phyloP scores from a whole-genome alignment of 2,329 filamentous ascomycete species.

The Hymenoscyphus scutula region DNA sequence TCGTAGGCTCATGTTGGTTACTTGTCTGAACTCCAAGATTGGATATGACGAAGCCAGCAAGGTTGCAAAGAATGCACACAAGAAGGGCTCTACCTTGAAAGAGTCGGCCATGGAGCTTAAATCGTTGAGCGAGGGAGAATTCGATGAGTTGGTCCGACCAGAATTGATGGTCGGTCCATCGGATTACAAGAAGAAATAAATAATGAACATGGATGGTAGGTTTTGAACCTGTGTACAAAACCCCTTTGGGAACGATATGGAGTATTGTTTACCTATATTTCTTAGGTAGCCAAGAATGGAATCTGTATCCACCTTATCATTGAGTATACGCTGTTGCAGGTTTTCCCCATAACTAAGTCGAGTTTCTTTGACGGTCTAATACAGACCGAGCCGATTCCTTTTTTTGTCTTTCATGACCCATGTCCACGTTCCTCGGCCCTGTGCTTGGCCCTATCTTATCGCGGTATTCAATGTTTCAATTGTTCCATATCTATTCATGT shows the following conservation, averaged over 20 bases:
- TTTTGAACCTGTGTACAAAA: background rate
- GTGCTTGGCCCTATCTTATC: too few relatives aligned
- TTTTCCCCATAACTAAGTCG: background rate
- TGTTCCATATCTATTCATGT: too few relatives aligned
- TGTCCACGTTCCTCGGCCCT: too few relatives aligned
- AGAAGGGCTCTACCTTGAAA: conserved; percentile 94
- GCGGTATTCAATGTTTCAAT: too few relatives aligned
- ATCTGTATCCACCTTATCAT: background rate
- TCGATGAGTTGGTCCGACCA: conserved; percentile 83
- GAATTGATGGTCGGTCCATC: conserved; percentile 93
- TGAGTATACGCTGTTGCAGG: too few relatives aligned
- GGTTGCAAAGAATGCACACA: conserved; percentile 98
- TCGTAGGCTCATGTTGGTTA: conserved; percentile 89
- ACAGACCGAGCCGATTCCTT: too few relatives aligned
- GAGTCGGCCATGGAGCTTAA: conserved; percentile 91
- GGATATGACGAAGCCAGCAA: conserved; percentile 97
- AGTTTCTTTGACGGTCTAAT: too few relatives aligned
- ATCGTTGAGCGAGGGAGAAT: conserved; percentile 83
- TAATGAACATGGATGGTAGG: conserved; percentile 1
- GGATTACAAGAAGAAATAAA: conserved; percentile 50
- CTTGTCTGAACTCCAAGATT: conserved; percentile 95
- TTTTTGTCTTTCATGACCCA: too few relatives aligned
- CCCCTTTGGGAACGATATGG: background rate
- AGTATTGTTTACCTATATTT: background rate
- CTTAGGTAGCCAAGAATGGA: background rate